Evolutionary conservation across 1,284 basidiomycete genomes (phyloP).

Genomic region (Sparassis latifolia): DNA sequence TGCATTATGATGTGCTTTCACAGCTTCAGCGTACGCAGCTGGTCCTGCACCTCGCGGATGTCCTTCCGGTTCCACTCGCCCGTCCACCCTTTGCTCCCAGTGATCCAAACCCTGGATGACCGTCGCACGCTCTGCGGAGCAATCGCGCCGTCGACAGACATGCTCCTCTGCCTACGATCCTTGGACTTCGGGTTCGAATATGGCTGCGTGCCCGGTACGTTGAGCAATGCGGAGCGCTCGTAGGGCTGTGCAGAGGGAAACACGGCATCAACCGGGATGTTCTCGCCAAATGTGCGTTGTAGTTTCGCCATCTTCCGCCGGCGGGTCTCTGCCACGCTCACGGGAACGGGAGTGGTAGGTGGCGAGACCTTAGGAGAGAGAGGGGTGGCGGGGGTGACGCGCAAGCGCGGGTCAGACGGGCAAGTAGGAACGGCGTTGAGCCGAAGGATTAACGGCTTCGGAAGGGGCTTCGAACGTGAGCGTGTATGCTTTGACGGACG

Average conservation of each 20-base stretch:
- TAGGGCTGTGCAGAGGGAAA: slow-evolving; percentile 23
- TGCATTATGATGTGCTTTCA: too few species aligned
- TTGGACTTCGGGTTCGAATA: background rate
- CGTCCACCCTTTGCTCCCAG: slow-evolving; percentile 18
- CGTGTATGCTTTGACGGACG: slow-evolving; percentile 5
- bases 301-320: slow-evolving; percentile 43
- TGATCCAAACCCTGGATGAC: slow-evolving; percentile 20
- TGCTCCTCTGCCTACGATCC: slow-evolving; percentile 12
- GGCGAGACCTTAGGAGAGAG: slow-evolving; percentile 10
- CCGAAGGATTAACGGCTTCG: slow-evolving; percentile 25
- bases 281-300: slow-evolving; percentile 45
- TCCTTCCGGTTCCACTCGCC: slow-evolving; percentile 28
- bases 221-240: background rate
- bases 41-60: slow-evolving; percentile 26
- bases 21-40: slow-evolving; percentile 17
- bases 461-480: slow-evolving; percentile 12
- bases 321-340: slow-evolving; percentile 21
- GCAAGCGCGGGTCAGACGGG: slow-evolving; percentile 10
- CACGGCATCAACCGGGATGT: slow-evolving; percentile 46
- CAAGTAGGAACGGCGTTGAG: slow-evolving; percentile 22
- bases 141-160: slow-evolving; percentile 17
- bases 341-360: slow-evolving; percentile 19
- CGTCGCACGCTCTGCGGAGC: background rate
- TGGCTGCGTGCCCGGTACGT: background rate
- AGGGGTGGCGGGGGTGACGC: slow-evolving; percentile 3